phyloP scores from a whole-genome alignment of 306 rosid genomes.

The Quercus suber region DNA sequence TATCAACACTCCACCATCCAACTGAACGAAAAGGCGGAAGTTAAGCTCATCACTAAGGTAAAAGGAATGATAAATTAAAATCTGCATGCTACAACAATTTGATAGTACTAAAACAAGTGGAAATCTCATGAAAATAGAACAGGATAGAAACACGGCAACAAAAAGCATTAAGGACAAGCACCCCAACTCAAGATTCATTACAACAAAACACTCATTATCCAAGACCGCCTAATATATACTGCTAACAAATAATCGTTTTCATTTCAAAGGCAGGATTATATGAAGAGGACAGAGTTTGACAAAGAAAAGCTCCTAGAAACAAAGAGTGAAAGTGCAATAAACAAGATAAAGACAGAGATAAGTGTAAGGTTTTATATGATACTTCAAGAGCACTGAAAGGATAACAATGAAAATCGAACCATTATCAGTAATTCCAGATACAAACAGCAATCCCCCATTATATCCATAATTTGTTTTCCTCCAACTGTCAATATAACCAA shows the following conservation, averaged over 20 bases:
- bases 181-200: background rate
- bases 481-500: too few species aligned
- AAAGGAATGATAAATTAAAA: background rate
- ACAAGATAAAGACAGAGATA: too few species aligned
- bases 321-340: too few species aligned
- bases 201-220: too few species aligned
- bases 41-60: slow-evolving; percentile 21
- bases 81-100: background rate
- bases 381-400: too few species aligned
- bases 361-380: too few species aligned
- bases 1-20: slow-evolving; percentile 97
- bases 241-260: background rate
- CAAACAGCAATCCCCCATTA: too few species aligned
- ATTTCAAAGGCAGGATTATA: background rate
- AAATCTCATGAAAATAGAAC: background rate
- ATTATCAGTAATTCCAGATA: too few species aligned
- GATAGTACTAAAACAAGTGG: background rate
- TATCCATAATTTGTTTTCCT: too few species aligned
- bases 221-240: background rate
- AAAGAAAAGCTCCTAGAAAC: too few species aligned
- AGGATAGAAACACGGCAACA: background rate
- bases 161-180: background rate
- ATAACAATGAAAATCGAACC: too few species aligned
- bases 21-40: slow-evolving; percentile 40
- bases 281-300: too few species aligned